Evolutionary conservation across 2,329 filamentous ascomycete genomes (phyloP).

Genomic region (Exophiala calicioides): DNA sequence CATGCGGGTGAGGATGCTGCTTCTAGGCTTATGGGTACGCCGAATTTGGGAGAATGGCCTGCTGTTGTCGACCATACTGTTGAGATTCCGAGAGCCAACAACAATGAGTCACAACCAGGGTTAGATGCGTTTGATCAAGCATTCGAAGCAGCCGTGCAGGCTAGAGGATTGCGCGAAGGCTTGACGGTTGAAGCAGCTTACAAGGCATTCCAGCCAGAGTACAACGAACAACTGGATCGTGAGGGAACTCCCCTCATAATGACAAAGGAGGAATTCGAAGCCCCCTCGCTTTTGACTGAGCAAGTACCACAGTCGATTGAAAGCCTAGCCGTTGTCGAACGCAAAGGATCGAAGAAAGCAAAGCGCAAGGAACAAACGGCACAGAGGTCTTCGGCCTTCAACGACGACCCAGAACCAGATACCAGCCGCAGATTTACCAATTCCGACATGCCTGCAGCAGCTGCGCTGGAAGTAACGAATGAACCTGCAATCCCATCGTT

Average conservation of each 20-base stretch:
- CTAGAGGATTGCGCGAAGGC: constrained; percentile 23
- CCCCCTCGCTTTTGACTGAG: neutral
- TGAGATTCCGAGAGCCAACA: too few relatives aligned
- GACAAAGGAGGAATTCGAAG: constrained; percentile 19
- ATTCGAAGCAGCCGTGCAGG: constrained; percentile 24
- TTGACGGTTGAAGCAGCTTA: constrained; percentile 22
- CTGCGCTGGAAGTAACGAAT: too few relatives aligned
- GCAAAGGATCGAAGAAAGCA: constrained; percentile 25
- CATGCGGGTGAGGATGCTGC: neutral
- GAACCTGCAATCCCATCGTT: too few relatives aligned
- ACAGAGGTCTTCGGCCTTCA: neutral
- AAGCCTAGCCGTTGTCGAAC: constrained; percentile 1
- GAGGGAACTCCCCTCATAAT: constrained; percentile 11
- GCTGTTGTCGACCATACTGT: too few relatives aligned
- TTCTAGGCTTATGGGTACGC: neutral
- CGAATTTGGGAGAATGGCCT: too few relatives aligned
- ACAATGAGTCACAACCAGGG: neutral
- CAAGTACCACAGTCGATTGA: neutral
- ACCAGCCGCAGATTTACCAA: too few relatives aligned
- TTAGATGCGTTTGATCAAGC: constrained; percentile 26
- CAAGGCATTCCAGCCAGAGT: constrained; percentile 25
- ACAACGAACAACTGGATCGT: constrained; percentile 8
- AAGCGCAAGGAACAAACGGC: constrained; percentile 27
- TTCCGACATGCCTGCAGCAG: too few relatives aligned
- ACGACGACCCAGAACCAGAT: neutral